phyloP scores from a whole-genome alignment of 192 early-diverging fungal genomes.

The Helicostylum pulchrum region DNA sequence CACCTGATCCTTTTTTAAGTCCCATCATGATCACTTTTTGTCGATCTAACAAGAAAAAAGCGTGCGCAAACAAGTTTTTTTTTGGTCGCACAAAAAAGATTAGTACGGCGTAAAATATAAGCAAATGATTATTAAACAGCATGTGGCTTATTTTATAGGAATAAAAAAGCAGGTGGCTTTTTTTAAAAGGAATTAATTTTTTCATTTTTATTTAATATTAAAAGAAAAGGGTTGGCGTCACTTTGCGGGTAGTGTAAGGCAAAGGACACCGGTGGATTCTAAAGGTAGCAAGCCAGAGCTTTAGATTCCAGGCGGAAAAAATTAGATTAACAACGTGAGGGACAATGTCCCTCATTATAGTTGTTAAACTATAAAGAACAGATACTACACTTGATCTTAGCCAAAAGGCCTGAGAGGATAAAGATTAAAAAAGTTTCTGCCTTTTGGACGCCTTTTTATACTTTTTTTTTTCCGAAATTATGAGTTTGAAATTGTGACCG shows the following conservation, averaged over 20 bases:
- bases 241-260: conserved; percentile 60
- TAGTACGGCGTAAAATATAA: too few species aligned
- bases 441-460: conserved; percentile 25
- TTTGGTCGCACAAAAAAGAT: too few species aligned
- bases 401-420: conserved; percentile 80
- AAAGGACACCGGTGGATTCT: conserved; percentile 58
- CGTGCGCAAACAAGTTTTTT: too few species aligned
- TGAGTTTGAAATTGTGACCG: not conserved
- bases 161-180: too few species aligned
- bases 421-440: conserved; percentile 24
- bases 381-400: conserved; percentile 92
- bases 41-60: too few species aligned
- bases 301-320: conserved; percentile 45
- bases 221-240: conserved; percentile 45
- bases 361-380: conserved; percentile 77
- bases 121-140: too few species aligned
- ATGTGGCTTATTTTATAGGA: too few species aligned
- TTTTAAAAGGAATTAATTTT: too few species aligned
- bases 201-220: conserved; percentile 22
- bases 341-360: conserved; percentile 50
- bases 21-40: too few species aligned
- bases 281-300: conserved; percentile 48
- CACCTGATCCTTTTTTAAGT: too few species aligned
- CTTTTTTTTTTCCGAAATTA: conserved; percentile 7
- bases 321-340: conserved; percentile 56